These are phyloP conservation scores for Biancaea sappan DNA, from an alignment of 306 rosid species.

Conservation along the genomic window DNA sequence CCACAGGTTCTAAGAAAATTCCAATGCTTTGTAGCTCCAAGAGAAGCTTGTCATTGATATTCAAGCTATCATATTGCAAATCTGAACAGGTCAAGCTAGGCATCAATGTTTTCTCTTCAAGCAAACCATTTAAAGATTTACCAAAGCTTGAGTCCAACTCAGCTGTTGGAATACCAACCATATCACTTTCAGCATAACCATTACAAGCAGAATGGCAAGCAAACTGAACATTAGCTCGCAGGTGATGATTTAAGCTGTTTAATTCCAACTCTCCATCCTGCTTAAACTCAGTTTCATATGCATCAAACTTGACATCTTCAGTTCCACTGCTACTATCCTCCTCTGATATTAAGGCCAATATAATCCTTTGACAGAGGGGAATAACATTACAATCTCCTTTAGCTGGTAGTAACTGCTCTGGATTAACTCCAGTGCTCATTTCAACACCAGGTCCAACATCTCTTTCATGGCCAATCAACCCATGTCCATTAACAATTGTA, in stretches of 20 bases:
- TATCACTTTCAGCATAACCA: slow-evolving; percentile 61
- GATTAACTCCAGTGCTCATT: slow-evolving; percentile 40
- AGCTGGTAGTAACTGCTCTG: slow-evolving; percentile 51
- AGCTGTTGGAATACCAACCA: slow-evolving; percentile 43
- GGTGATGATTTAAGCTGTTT: slow-evolving; percentile 52
- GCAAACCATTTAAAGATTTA: slow-evolving; percentile 61
- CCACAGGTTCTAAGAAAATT: slow-evolving; percentile 74
- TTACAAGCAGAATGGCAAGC: slow-evolving; percentile 63
- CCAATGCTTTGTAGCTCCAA: slow-evolving; percentile 94
- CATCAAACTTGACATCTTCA: slow-evolving; percentile 62
- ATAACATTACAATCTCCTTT: slow-evolving; percentile 60
- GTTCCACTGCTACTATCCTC: slow-evolving; percentile 67
- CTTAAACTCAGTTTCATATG: slow-evolving; percentile 60
- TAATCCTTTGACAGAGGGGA: slow-evolving; percentile 86
- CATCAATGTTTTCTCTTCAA: slow-evolving; percentile 51
- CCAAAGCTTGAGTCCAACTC: slow-evolving; percentile 52
- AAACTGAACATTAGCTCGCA: slow-evolving; percentile 57
- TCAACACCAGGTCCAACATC: slow-evolving; percentile 41
- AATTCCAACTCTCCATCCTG: slow-evolving; percentile 67
- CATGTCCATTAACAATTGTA: slow-evolving; percentile 57
- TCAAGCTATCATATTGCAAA: slow-evolving; percentile 66
- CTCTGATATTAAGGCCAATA: slow-evolving; percentile 87
- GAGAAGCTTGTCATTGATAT: slow-evolving; percentile 78
- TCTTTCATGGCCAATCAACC: too few relatives aligned
- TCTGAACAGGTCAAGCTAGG: slow-evolving; percentile 65